A percentile compares a stretch with the other conserved stretches of the same genome.
phyloP scores from a whole-genome alignment of 805 yeast genomes.

The Ogataea dorogensis region DNA sequence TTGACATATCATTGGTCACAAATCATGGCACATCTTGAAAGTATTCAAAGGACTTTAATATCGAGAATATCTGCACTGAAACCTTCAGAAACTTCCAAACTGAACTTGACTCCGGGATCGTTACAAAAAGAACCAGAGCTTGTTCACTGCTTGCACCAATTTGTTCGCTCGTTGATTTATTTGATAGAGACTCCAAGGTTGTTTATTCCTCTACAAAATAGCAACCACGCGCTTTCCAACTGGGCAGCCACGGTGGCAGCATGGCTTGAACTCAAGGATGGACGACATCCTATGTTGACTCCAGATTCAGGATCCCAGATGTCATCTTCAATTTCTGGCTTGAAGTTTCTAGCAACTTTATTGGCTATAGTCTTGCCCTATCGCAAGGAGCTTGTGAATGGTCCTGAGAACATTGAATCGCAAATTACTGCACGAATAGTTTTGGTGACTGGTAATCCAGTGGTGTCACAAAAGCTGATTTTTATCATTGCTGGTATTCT shows the following conservation, averaged over 20 bases:
- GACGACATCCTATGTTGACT: slow-evolving; percentile 17
- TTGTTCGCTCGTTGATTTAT: slow-evolving; percentile 40
- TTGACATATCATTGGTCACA: slow-evolving; percentile 51
- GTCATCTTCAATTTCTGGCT: slow-evolving; percentile 9
- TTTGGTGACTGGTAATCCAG: slow-evolving; percentile 55
- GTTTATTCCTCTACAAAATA: slow-evolving; percentile 40
- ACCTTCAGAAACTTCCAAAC: slow-evolving; percentile 6
- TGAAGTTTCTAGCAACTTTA: slow-evolving; percentile 47
- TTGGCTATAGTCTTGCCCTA: slow-evolving; percentile 45
- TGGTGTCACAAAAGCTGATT: slow-evolving; percentile 52
- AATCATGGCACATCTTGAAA: slow-evolving; percentile 39
- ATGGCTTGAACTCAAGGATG: slow-evolving; percentile 58
- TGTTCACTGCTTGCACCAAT: slow-evolving; percentile 34
- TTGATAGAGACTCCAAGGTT: slow-evolving; percentile 47
- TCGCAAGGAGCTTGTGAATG: slow-evolving; percentile 34
- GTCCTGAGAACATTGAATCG: slow-evolving; percentile 30
- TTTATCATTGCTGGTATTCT: slow-evolving; percentile 52
- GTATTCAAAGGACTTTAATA: slow-evolving; percentile 40
- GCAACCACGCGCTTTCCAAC: slow-evolving; percentile 40
- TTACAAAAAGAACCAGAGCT: slow-evolving; percentile 48
- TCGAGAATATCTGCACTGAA: slow-evolving; percentile 34
- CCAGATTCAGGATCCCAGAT: slow-evolving; percentile 9
- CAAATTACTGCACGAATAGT: slow-evolving; percentile 42
- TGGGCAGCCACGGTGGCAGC: slow-evolving; percentile 53
- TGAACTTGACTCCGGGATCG: slow-evolving; percentile 35